Evolutionary conservation across 768 basidiomycete species (phyloP).

Genomic region (Trametes meyenii): DNA sequence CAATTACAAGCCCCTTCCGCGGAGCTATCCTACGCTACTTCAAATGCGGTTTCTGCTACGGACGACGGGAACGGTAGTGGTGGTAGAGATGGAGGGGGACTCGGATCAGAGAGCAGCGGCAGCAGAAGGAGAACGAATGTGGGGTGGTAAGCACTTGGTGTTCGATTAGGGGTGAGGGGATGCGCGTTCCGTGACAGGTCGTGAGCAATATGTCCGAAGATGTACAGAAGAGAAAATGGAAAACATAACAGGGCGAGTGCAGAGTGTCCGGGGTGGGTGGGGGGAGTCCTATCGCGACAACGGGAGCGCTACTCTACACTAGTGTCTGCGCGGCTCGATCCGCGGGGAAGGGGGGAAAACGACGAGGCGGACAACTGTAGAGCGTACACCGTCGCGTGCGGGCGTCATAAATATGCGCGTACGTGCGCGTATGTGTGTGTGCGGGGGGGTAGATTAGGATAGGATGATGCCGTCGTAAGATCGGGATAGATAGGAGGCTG

Average conservation of each 20-base stretch:
- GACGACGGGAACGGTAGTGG: background rate
- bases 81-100: background rate
- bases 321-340: background rate
- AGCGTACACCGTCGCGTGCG: background rate
- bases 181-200: conserved; percentile 3
- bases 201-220: conserved; percentile 11
- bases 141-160: conserved; percentile 22
- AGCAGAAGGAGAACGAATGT: conserved; percentile 1
- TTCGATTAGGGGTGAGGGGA: background rate
- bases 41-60: no score
- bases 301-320: background rate
- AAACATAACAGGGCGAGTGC: background rate
- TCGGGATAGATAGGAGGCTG: background rate
- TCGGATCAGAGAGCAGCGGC: background rate
- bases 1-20: no score
- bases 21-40: no score
- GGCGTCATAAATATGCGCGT: conserved; percentile 1
- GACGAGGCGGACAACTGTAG: background rate
- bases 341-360: background rate
- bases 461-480: background rate
- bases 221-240: conserved; percentile 4
- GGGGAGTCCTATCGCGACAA: background rate
- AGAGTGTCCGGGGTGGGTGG: background rate
- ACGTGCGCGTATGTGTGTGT: background rate
- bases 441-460: conserved; percentile 7